Evolutionary conservation across 2,329 filamentous ascomycete species (phyloP).

Genomic region (Aspergillus awamori): DNA sequence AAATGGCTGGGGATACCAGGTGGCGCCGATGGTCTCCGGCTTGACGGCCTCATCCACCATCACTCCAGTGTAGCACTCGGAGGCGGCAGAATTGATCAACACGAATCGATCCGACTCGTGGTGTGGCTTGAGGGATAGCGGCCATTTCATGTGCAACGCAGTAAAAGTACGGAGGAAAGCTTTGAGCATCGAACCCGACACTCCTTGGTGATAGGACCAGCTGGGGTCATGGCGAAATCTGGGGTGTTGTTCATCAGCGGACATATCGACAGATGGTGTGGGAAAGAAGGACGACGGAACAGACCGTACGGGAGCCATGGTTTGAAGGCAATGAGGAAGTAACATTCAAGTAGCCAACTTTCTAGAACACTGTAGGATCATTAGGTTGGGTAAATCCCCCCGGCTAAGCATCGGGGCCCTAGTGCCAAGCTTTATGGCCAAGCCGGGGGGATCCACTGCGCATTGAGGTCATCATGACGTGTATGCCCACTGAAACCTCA

Average conservation of each 20-base stretch:
- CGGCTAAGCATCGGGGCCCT: neutral
- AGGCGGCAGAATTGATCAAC: constrained; percentile 15
- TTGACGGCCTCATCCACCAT: constrained; percentile 14
- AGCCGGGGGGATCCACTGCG: neutral
- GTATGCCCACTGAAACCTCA: neutral
- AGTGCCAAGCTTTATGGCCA: constrained; percentile 5
- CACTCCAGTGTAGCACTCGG: constrained; percentile 16
- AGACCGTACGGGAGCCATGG: neutral
- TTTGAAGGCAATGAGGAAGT: too few relatives aligned
- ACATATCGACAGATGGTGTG: too few relatives aligned
- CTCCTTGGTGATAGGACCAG: constrained; percentile 21
- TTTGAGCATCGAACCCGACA: constrained; percentile 14
- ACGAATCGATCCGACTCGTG: constrained; percentile 17
- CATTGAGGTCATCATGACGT: neutral
- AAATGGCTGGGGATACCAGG: constrained; percentile 21
- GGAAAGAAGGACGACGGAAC: neutral
- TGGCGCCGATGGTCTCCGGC: constrained; percentile 21
- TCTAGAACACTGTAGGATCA: too few relatives aligned
- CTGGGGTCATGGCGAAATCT: constrained; percentile 16
- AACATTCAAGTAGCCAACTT: too few relatives aligned
- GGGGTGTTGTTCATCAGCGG: neutral
- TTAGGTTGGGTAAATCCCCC: too few relatives aligned
- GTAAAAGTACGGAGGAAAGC: constrained; percentile 14
- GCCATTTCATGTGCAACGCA: constrained; percentile 11
- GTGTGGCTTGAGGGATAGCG: constrained; percentile 17